Evolutionary conservation across 441 rosid genomes (phyloP), one percentile per base, ranked within the genome.

Genomic region (Pelargonium cotyledonis): DNA sequence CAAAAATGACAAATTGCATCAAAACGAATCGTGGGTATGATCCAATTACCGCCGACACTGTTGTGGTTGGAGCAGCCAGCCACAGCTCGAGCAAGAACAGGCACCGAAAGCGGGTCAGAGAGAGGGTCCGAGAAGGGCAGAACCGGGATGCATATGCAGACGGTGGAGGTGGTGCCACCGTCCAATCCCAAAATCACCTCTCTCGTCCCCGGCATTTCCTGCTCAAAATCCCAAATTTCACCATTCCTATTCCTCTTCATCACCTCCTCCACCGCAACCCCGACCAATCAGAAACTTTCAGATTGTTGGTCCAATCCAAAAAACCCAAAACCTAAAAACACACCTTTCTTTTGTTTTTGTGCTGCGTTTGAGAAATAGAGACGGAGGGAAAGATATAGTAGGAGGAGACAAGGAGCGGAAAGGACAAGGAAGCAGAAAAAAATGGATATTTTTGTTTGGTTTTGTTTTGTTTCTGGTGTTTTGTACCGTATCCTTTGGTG

Each of bases 41-140:
- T 31, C 1, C 9, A 51, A 67, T 67, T 76, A 88, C 91, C 91
- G 18, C 95, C 91, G 35, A 86, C 90, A 62, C 90, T 85, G 68
- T 89, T 89, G 80, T 84, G 90, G 44, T 89, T 89, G 72, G 90
- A 86, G 78, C 90, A 87, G 63, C 91, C 92, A 40, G 88, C 88
- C 66, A 82, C 78, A 26, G 89, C 85, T 14, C 85, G 88, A 15
- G 95, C 79, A 43, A 89, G 89, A 41, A 89, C 75, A 2, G 90
- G 90, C 6, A 85, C 65, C 38, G 90, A 85, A 63, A 85, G 67
- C 44, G 91, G 87, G 64, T 85, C 82, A 9, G 89, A 86, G 2
- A 84, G 76, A 69, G 84, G 71, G 35, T 73, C 79, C 5, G 88
- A 78, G 38, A 73, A 63, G 35, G 86, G 82, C 5, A 84, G 72